These are phyloP conservation scores for Boletus vermiculosoides DNA, from an alignment of 768 basidiomycete species.

Conservation along the genomic window DNA sequence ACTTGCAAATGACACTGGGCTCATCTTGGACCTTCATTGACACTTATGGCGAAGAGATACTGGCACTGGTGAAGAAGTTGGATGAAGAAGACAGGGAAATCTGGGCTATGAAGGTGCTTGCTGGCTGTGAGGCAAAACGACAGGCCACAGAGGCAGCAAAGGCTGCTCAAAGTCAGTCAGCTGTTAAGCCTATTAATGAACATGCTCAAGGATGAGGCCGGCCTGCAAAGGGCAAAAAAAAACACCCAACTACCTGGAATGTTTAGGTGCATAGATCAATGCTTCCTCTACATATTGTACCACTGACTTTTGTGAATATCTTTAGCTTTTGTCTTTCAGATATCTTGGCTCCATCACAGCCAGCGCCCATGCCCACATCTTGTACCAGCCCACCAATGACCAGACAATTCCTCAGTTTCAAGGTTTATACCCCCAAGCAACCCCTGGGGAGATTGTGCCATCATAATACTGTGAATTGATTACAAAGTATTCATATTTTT, in stretches of 20 bases:
- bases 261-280: background rate
- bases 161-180: background rate
- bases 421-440: no score
- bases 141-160: background rate
- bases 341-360: background rate
- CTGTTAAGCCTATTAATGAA: background rate
- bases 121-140: no score
- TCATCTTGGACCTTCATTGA: no score
- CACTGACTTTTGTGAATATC: background rate
- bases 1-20: no score
- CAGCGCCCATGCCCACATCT: background rate
- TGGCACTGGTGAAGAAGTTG: no score
- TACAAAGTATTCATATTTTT: no score
- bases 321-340: background rate
- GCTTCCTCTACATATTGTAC: background rate
- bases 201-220: rapidly evolving
- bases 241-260: background rate
- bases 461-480: no score
- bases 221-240: background rate
- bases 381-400: background rate
- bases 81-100: no score
- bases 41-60: no score
- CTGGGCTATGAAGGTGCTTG: no score
- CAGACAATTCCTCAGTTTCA: background rate
- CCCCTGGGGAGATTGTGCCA: no score